These are phyloP conservation scores for Arthromyces matolae DNA, from an alignment of 768 basidiomycete genomes.

Conservation along the genomic window DNA sequence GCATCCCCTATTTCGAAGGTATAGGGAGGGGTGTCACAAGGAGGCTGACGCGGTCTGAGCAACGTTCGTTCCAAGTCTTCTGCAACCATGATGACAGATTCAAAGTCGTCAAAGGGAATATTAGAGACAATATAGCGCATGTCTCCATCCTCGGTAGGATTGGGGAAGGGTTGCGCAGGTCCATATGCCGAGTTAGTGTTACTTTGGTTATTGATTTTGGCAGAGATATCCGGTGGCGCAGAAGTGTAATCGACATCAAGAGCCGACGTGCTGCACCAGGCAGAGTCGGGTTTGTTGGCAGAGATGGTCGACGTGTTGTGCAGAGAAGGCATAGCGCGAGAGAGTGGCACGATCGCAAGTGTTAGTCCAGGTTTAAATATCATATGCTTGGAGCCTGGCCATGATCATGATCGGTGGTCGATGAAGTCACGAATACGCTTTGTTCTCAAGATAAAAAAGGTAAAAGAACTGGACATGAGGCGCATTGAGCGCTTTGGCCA, in stretches of 20 bases:
- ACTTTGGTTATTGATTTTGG: conserved; percentile 19
- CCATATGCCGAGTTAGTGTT: conserved; percentile 18
- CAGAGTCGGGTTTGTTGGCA: conserved; percentile 1
- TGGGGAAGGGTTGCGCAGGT: conserved; percentile 23
- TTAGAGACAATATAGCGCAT: conserved; percentile 24
- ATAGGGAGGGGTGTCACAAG: conserved; percentile 1
- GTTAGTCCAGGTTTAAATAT: conserved; percentile 8
- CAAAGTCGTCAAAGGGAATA: conserved; percentile 16
- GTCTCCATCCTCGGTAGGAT: conserved; percentile 24
- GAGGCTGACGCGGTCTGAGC: conserved; percentile 14
- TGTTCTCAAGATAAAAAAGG: neutral
- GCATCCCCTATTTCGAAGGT: conserved; percentile 24
- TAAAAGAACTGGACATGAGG: neutral
- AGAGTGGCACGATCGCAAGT: conserved; percentile 5
- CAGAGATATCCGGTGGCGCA: conserved; percentile 17
- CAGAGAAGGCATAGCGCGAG: conserved; percentile 11
- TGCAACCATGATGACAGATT: conserved; percentile 29
- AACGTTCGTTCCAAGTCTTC: conserved; percentile 25
- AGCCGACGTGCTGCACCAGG: conserved; percentile 5
- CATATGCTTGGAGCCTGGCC: neutral
- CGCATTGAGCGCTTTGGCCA: no score
- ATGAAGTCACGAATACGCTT: neutral
- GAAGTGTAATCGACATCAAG: neutral
- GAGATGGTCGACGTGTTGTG: neutral
- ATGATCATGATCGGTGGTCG: conserved; percentile 7